Evolutionary conservation across 2,329 filamentous ascomycete species (phyloP), one percentile per base, ranked within the genome.

Genomic region (Colletotrichum paranaense): DNA sequence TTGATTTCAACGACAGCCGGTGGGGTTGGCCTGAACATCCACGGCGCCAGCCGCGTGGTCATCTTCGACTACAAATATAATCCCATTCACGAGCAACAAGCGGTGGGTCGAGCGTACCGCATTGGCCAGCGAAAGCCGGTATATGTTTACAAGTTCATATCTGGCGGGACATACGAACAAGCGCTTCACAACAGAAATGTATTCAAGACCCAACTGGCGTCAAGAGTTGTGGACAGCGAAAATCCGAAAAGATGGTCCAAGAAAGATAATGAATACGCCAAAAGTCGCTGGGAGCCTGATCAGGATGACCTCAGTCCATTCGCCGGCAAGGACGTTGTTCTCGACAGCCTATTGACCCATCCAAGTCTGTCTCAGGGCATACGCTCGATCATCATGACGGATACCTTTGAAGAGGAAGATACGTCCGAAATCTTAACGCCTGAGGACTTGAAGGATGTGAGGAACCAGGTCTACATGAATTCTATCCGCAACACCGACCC

Each of bases 61-160:
- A 92, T 98, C 24, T 93, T 97, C 68, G 95, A 98, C 80, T 94
- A 93, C 78, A 87, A 88, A 74, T 98, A 92, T 83, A 97, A 95
- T 75, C 95, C 95, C 0, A 88, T 91, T 5, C 88, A 92, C 79
- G 95, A 98, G 81, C 92, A 95, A 78, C 95, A 98, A 82, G 95
- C 95, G 1, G 90, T 98, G 63, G 95, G 95, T 2, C 89, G 95
- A 66, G 93, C 94, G 0, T 98, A 97, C 81, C 93, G 95, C 1
- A 89, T 98, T 42, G 95, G 95, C 0, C 95, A 98, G 81, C 85
- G 84, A 49, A 97, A 95, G 77, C 87, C 89, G 0, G 95, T 97
- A 1, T 95, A 90, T 79, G 95, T 98, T 1, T 98, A 98, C 82
- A 92, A 93, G 22, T 91, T 98, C 74, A 85, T 95, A 30, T 86